phyloP scores from a whole-genome alignment of 257 asterid species.

The Ocimum tenuiflorum region DNA sequence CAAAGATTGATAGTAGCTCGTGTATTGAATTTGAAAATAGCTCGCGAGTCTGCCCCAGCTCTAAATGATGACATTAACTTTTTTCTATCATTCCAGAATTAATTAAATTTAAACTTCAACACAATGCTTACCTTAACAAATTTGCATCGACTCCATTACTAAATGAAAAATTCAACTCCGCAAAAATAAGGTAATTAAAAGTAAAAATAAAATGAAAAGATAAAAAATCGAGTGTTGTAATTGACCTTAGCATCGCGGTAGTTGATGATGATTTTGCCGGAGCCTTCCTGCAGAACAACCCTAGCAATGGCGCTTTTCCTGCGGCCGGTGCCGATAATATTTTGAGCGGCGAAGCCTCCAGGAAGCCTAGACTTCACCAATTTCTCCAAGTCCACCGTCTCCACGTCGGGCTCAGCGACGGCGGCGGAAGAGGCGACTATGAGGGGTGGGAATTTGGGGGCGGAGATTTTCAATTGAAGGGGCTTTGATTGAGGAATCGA shows the following conservation, averaged over 20 bases:
- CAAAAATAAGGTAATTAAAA: not conserved
- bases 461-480: slow-evolving; percentile 14
- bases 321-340: slow-evolving; percentile 75
- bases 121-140: not conserved
- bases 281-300: slow-evolving; percentile 91
- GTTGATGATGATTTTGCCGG: slow-evolving; percentile 71
- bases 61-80: not conserved
- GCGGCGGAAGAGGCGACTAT: slow-evolving; percentile 39
- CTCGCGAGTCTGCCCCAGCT: not conserved
- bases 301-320: slow-evolving; percentile 88
- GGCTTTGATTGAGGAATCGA: slow-evolving; percentile 34
- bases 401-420: slow-evolving; percentile 35
- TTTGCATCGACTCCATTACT: not conserved
- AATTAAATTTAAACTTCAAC: not conserved
- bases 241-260: slow-evolving; percentile 89
- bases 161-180: not conserved
- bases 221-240: not conserved
- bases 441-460: slow-evolving; percentile 31
- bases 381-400: slow-evolving; percentile 48
- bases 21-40: too few species aligned
- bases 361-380: slow-evolving; percentile 84
- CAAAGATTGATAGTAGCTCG: too few species aligned
- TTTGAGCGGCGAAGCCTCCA: slow-evolving; percentile 95
- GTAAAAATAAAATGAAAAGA: too few species aligned
- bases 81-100: not conserved